Evolutionary conservation across 345 rosid genomes (phyloP).

Genomic region (Syzygium grande): DNA sequence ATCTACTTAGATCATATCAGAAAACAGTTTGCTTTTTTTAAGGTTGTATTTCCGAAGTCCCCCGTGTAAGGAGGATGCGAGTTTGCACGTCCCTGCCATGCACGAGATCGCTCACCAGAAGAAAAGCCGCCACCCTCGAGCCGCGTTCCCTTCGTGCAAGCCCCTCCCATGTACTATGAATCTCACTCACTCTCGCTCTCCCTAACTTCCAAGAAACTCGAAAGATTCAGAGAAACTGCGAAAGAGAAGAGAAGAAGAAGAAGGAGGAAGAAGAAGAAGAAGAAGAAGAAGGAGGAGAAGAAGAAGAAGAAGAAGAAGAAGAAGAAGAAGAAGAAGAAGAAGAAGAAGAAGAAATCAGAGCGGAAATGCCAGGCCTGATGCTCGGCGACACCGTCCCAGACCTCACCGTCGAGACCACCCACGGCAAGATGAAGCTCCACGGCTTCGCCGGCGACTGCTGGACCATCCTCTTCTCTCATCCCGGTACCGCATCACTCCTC

Average conservation of each 20-base stretch:
- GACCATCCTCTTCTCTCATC: conserved; percentile 83
- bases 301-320: background rate
- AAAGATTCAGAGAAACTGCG: background rate
- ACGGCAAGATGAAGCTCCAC: conserved; percentile 55
- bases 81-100: background rate
- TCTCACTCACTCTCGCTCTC: background rate
- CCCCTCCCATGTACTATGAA: background rate
- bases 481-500: conserved; percentile 19
- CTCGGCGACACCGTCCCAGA: conserved; percentile 31
- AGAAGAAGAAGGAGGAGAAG: too few relatives aligned
- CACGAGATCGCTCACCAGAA: background rate
- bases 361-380: background rate
- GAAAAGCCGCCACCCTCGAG: background rate
- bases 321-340: background rate
- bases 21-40: background rate
- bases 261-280: background rate
- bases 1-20: background rate
- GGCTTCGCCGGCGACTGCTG: conserved; percentile 40
- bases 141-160: background rate
- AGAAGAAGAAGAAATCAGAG: background rate
- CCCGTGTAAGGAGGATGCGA: background rate
- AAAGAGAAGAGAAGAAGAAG: background rate
- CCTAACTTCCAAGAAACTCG: background rate
- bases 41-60: background rate
- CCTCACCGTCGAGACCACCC: conserved; percentile 62